Evolutionary conservation across 1,284 basidiomycete species (phyloP).

Genomic region (Mycosarcoma mackinlayi): DNA sequence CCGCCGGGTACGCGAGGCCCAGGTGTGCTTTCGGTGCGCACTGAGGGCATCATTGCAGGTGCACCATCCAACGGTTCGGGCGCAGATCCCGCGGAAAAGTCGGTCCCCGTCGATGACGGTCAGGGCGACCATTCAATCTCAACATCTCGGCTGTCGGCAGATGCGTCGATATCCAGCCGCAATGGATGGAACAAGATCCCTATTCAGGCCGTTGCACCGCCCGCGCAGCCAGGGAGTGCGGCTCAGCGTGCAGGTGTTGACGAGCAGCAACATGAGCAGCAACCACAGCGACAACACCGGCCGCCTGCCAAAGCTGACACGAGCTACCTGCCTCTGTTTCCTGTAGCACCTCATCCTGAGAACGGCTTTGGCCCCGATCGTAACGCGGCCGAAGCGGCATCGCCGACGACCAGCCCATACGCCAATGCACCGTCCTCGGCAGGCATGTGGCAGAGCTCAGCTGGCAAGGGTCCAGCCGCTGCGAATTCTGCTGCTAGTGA

Average conservation of each 20-base stretch:
- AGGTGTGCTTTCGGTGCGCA: slow-evolving; percentile 25
- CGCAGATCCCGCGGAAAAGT: slow-evolving; percentile 1
- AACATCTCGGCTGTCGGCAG: slow-evolving; percentile 21
- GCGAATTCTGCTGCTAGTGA: slow-evolving; percentile 21
- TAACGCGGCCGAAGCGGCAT: slow-evolving; percentile 17
- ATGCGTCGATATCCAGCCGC: slow-evolving; percentile 27
- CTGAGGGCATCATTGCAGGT: slow-evolving; percentile 21
- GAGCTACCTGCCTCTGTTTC: slow-evolving; percentile 44
- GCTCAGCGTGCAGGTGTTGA: neutral
- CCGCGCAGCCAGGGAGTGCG: slow-evolving; percentile 9
- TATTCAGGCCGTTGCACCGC: slow-evolving; percentile 22
- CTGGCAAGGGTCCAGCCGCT: slow-evolving; percentile 22
- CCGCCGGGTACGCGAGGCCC: slow-evolving; percentile 9
- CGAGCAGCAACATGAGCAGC: slow-evolving; percentile 7
- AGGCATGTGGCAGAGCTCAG: slow-evolving; percentile 50
- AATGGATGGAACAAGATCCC: slow-evolving; percentile 33
- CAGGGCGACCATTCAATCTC: slow-evolving; percentile 23
- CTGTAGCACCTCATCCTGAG: slow-evolving; percentile 47
- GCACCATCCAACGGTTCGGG: slow-evolving; percentile 5
- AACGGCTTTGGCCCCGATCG: slow-evolving; percentile 31
- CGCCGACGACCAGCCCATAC: slow-evolving; percentile 30
- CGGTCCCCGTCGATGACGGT: neutral
- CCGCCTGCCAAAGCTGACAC: slow-evolving; percentile 22
- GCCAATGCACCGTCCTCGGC: slow-evolving; percentile 47
- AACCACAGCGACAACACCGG: slow-evolving; percentile 9